These are phyloP conservation scores for Papilionanthe hybrid DNA, from an alignment of 116 monocot genomes.

Conservation along the genomic window DNA sequence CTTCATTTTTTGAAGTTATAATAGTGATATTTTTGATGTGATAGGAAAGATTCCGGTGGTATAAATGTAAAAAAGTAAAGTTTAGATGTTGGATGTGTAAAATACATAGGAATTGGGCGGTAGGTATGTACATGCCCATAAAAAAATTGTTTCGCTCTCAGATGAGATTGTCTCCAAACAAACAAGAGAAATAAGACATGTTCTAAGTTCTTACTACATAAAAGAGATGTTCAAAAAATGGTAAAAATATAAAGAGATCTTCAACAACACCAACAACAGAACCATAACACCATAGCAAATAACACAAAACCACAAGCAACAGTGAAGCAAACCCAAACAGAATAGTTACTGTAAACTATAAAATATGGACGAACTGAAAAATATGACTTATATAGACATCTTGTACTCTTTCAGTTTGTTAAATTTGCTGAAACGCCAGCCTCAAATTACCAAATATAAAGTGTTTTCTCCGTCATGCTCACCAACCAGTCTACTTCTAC, in stretches of 20 bases:
- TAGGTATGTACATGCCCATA: too few relatives aligned
- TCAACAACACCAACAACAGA: neutral
- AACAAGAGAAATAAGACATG: neutral
- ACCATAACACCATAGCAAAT: neutral
- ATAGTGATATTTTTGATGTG: too few relatives aligned
- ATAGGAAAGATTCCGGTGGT: too few relatives aligned
- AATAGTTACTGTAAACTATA: neutral
- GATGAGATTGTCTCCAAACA: neutral
- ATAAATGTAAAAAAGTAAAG: too few relatives aligned
- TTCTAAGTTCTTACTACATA: neutral
- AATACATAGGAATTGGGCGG: too few relatives aligned
- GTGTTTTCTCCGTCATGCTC: neutral
- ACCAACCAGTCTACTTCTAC: neutral
- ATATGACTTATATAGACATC: too few relatives aligned
- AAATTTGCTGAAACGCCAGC: neutral
- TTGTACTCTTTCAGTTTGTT: neutral
- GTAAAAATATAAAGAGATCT: neutral
- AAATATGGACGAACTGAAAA: neutral
- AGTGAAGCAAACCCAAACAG: neutral
- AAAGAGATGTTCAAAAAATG: neutral
- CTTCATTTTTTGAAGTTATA: too few relatives aligned
- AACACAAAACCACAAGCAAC: neutral
- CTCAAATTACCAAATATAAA: neutral
- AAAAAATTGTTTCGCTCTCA: too few relatives aligned
- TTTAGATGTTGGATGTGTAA: too few relatives aligned